Percentiles rank a stretch among this genome's conserved stretches.
Conservation (phyloP, 2,329 filamentous ascomycete genomes). For the Monilinia polystroma region DNA sequence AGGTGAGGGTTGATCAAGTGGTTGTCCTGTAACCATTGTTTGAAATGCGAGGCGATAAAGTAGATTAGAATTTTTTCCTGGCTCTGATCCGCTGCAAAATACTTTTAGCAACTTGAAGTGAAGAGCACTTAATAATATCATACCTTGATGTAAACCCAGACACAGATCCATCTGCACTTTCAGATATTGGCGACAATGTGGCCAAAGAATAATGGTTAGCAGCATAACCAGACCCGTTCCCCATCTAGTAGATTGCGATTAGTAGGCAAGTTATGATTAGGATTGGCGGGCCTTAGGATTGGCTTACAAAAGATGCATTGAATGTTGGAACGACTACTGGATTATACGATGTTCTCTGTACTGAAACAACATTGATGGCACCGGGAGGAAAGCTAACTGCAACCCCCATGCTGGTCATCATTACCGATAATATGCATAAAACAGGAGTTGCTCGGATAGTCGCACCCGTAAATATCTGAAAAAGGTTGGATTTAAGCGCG, state of each 20-base stretch:
- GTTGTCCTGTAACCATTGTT: constrained; percentile 28
- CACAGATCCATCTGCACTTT: constrained; percentile 20
- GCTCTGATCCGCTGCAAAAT: not conserved
- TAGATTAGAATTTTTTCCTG: constrained; percentile 21
- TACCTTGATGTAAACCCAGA: constrained; percentile 27
- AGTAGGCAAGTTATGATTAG: not conserved
- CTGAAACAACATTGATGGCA: constrained; percentile 29
- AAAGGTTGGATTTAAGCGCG: constrained; percentile 28
- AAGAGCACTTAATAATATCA: not conserved
- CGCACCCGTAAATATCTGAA: constrained; percentile 24
- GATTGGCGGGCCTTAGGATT: too few relatives aligned
- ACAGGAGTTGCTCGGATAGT: constrained; percentile 28
- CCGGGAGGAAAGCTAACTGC: constrained; percentile 32
- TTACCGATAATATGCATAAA: constrained; percentile 27
- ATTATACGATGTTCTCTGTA: constrained; percentile 16
- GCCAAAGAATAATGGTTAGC: constrained; percentile 27
- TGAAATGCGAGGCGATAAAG: constrained; percentile 25
- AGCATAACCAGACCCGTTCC: constrained; percentile 25
- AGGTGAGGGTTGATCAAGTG: constrained; percentile 25
- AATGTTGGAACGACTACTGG: constrained; percentile 27
- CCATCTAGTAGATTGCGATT: constrained; percentile 28
- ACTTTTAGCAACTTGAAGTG: not conserved
- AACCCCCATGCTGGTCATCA: constrained; percentile 28
- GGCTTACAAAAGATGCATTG: constrained; percentile 33
- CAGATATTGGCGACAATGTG: constrained; percentile 22